Percentiles rank a stretch among this genome's conserved stretches.
These are phyloP conservation scores for Symbiodinium natans DNA, from an alignment of 73 alveolate genomes.

Conservation along the genomic window DNA sequence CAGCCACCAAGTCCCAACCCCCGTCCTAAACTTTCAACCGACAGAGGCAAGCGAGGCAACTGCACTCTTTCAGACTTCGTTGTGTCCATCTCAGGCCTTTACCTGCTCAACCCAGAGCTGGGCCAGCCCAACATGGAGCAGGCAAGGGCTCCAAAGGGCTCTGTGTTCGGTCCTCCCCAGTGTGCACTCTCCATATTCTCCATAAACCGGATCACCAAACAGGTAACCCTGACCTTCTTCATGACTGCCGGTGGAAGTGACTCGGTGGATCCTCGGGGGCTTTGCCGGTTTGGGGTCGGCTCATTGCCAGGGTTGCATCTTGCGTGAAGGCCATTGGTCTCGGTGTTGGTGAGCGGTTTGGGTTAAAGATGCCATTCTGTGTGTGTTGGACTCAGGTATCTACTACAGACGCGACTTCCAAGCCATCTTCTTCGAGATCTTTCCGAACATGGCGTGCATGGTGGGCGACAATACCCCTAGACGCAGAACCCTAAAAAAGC, in stretches of 20 bases:
- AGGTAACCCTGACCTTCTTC: constrained; percentile 77
- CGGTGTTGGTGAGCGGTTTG: too few relatives aligned
- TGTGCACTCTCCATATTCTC: too few relatives aligned
- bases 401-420: constrained; percentile 83
- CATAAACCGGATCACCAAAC: not conserved
- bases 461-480: too few relatives aligned
- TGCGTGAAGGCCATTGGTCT: not conserved
- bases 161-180: too few relatives aligned
- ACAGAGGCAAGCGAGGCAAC: too few relatives aligned
- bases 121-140: constrained; percentile 90
- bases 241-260: constrained; percentile 39
- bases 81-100: constrained; percentile 3
- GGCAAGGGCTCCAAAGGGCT: not conserved
- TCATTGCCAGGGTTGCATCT: not conserved
- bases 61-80: too few relatives aligned
- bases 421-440: constrained; percentile 70
- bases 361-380: too few relatives aligned
- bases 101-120: constrained; percentile 78
- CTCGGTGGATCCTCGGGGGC: not conserved
- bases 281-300: not conserved
- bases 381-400: constrained; percentile 41
- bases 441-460: constrained; percentile 21
- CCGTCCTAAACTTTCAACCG: too few relatives aligned
- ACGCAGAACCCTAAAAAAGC: too few relatives aligned
- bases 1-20: too few relatives aligned